Evolutionary conservation across 768 basidiomycete genomes (phyloP).

Genomic region (Pulveroboletus ravenelii): DNA sequence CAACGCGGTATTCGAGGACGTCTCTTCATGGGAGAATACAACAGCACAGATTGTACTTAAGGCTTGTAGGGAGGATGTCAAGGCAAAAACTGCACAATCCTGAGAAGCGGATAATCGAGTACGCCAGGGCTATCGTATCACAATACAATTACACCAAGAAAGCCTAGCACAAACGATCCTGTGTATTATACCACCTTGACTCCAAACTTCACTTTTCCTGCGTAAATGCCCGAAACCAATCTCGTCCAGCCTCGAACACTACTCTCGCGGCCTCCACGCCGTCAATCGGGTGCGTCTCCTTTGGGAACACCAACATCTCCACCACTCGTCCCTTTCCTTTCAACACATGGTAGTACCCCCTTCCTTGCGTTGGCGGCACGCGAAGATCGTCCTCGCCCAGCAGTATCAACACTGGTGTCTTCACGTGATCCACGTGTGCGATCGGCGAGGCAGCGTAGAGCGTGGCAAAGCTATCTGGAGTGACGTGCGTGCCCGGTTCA

Average conservation of each 20-base stretch:
- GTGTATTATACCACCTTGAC: neutral
- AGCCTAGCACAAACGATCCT: neutral
- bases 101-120: no score
- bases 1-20: no score
- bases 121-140: neutral
- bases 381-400: constrained; percentile 59
- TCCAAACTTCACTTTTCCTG: neutral
- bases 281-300: constrained; percentile 60
- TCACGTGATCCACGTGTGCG: constrained; percentile 45
- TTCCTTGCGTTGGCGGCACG: constrained; percentile 59
- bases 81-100: no score
- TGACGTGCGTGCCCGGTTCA: constrained; percentile 35
- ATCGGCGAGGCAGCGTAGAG: constrained; percentile 56
- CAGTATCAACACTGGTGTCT: constrained; percentile 50
- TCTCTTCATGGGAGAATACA: no score
- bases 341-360: constrained; percentile 61
- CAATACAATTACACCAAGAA: neutral
- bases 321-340: constrained; percentile 43
- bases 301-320: constrained; percentile 57
- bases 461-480: constrained; percentile 39
- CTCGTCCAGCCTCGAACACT: constrained; percentile 46
- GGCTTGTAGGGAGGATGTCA: no score
- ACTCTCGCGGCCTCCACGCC: constrained; percentile 57
- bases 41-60: no score
- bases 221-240: constrained; percentile 42